These are phyloP conservation scores for Kentomonas sorsogonicus DNA, from an alignment of 208 protist genomes.

Conservation along the genomic window DNA sequence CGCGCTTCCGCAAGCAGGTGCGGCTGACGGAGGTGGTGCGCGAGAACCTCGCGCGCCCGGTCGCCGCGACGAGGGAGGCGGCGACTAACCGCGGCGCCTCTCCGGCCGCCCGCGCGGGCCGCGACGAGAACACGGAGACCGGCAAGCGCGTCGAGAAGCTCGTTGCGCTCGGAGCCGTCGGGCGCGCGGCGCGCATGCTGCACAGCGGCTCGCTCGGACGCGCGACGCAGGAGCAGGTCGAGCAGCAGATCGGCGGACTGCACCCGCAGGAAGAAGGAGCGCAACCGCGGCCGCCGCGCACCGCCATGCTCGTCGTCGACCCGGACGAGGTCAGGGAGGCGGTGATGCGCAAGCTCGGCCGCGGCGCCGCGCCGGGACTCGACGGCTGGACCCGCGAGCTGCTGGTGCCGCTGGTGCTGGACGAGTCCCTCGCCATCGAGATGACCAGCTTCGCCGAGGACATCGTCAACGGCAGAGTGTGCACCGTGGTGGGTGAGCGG, in stretches of 20 bases:
- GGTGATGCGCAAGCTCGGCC: conserved; percentile 10
- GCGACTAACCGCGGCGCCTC: neutral
- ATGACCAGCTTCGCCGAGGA: conserved; percentile 14
- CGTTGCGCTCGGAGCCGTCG: conserved; percentile 9
- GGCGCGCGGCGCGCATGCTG: conserved; percentile 16
- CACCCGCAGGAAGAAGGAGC: no score
- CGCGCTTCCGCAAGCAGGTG: conserved; percentile 6
- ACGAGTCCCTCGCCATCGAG: conserved; percentile 9
- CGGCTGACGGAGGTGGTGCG: conserved; percentile 13
- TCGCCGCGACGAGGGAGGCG: neutral
- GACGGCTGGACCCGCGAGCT: conserved; percentile 27
- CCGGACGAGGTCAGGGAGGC: conserved; percentile 5
- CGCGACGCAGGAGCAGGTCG: neutral
- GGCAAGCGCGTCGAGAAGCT: conserved; percentile 10
- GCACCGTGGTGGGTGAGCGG: conserved; percentile 10
- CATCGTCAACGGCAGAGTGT: conserved; percentile 19
- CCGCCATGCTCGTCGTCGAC: neutral
- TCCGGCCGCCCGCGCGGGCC: neutral
- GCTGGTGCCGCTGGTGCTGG: conserved; percentile 15
- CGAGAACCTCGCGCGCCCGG: neutral
- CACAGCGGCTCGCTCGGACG: conserved; percentile 1
- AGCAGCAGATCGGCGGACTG: conserved; percentile 1
- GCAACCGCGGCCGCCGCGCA: neutral
- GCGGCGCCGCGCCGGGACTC: conserved; percentile 14
- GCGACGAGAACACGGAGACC: neutral